Evolutionary conservation across 2,329 filamentous ascomycete genomes (phyloP).

Genomic region (Sporothrix brunneoviolacea): DNA sequence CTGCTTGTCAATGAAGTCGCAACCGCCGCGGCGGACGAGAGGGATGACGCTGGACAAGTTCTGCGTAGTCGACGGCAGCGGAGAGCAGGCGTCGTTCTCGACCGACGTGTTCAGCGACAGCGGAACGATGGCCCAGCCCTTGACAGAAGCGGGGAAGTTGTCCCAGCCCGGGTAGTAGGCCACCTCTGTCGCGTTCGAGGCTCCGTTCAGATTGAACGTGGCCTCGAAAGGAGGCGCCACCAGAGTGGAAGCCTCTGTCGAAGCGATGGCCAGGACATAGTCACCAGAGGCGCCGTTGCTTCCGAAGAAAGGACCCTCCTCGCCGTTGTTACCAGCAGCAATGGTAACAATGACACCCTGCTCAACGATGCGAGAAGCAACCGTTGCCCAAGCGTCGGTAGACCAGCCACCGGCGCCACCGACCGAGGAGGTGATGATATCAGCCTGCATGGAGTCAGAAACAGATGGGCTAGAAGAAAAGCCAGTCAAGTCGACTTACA

Average conservation of each 20-base stretch:
- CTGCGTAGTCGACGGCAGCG: constrained; percentile 30
- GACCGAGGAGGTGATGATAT: constrained; percentile 52
- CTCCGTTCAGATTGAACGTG: constrained; percentile 10
- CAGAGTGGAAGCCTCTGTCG: constrained; percentile 26
- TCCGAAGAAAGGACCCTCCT: constrained; percentile 1
- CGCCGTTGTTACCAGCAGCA: constrained; percentile 43
- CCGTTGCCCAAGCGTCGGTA: constrained; percentile 44
- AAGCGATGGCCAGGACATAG: constrained; percentile 37
- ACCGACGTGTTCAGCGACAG: constrained; percentile 19
- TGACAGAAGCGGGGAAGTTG: constrained; percentile 13
- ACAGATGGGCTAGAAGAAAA: too few species aligned
- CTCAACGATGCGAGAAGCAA: constrained; percentile 46
- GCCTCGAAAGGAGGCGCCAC: constrained; percentile 17
- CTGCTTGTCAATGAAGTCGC: constrained; percentile 21
- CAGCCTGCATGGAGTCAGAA: too few species aligned
- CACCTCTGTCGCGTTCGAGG: constrained; percentile 9
- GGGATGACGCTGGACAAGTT: constrained; percentile 36
- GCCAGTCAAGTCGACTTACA: not conserved
- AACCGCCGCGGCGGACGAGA: constrained; percentile 32
- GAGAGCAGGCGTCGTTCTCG: constrained; percentile 32
- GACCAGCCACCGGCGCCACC: constrained; percentile 45
- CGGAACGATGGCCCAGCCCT: constrained; percentile 22
- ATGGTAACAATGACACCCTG: constrained; percentile 47
- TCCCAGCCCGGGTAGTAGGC: constrained; percentile 16
- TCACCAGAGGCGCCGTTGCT: constrained; percentile 28